Percentiles rank a stretch among this genome's conserved stretches.
phyloP scores from a whole-genome alignment of 352 stramenopile genomes.

The Phytophthora capsici region DNA sequence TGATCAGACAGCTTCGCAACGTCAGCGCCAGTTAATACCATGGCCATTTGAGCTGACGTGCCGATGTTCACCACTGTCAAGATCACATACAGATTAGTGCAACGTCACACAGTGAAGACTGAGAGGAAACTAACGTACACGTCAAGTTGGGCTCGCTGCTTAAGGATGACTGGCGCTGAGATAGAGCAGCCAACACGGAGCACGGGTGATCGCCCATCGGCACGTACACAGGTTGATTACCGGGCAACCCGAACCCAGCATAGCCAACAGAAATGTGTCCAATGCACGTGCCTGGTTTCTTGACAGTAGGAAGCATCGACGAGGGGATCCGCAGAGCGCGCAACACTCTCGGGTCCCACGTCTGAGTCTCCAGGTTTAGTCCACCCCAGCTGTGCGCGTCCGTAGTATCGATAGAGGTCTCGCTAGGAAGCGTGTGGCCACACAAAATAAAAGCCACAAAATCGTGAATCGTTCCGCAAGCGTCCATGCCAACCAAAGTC shows the following conservation, averaged over 20 bases:
- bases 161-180: slow-evolving; percentile 28
- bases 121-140: slow-evolving; percentile 34
- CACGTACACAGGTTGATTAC: slow-evolving; percentile 48
- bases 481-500: slow-evolving; percentile 58
- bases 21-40: slow-evolving; percentile 57
- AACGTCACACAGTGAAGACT: slow-evolving; percentile 10
- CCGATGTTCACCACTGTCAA: slow-evolving; percentile 80
- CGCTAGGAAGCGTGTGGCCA: slow-evolving; percentile 42
- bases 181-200: slow-evolving; percentile 65
- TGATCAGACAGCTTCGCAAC: slow-evolving; percentile 27
- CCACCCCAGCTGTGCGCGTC: slow-evolving; percentile 82
- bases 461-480: slow-evolving; percentile 84
- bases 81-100: slow-evolving; percentile 5
- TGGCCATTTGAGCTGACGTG: slow-evolving; percentile 80
- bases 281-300: slow-evolving; percentile 55
- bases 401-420: slow-evolving; percentile 73
- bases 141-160: slow-evolving; percentile 44
- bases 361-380: slow-evolving; percentile 49
- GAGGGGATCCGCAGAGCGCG: slow-evolving; percentile 62
- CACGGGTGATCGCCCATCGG: slow-evolving; percentile 85
- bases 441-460: slow-evolving; percentile 79
- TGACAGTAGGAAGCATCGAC: slow-evolving; percentile 66
- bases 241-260: slow-evolving; percentile 45
- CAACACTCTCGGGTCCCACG: slow-evolving; percentile 57
- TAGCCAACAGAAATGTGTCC: slow-evolving; percentile 33